Evolutionary conservation across 805 yeast genomes (phyloP), one percentile per base, ranked within the genome.

Genomic region (Suhomyces faveliae): DNA sequence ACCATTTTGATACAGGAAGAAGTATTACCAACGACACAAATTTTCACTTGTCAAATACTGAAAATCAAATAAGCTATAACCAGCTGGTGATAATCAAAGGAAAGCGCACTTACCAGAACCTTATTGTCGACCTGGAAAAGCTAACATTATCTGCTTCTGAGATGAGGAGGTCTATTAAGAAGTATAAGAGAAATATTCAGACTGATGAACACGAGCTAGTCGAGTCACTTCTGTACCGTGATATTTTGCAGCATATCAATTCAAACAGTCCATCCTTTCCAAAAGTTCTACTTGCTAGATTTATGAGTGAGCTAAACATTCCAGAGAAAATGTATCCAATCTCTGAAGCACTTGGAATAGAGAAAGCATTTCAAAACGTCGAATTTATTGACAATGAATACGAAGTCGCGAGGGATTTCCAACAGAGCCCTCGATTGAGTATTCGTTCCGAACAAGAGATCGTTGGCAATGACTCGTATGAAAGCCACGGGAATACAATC

Each of bases 391-490:
- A 41, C 24, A 48, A 48, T 17, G 53, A 53, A 12, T 33, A 35
- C 15, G 60, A 56, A 50, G 24, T 51, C 5, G 60, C 54, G 5
- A 52, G 60, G 47, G 51, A 56, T 42, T 21, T 15, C 17, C 42
- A 40, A 12, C 12, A n/a, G 22, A 21, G 19, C 21, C 37, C 37
- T 5, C 37, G 2, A 5, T 8, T 15, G n/a, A 8, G 4, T 33
- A 17, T 17, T 33, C 21, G 10, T 17, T 33, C 21, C 19, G 37
- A 33, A 8, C 37, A 17, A 7, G 37, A 33, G 19, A 33, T 33
- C 4, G 7, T 17, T 8, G 8, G 15, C n/a, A 9, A 27, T 27
- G 30, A 5, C 15, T 27, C 8, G 9, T 20, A 33, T 3, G 37
- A 33, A 33, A 33, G 37, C n/a, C 37, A 33, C 17, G 37, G n/a